Conservation (phyloP, 345 rosid species). For the Lepidium sativum region DNA sequence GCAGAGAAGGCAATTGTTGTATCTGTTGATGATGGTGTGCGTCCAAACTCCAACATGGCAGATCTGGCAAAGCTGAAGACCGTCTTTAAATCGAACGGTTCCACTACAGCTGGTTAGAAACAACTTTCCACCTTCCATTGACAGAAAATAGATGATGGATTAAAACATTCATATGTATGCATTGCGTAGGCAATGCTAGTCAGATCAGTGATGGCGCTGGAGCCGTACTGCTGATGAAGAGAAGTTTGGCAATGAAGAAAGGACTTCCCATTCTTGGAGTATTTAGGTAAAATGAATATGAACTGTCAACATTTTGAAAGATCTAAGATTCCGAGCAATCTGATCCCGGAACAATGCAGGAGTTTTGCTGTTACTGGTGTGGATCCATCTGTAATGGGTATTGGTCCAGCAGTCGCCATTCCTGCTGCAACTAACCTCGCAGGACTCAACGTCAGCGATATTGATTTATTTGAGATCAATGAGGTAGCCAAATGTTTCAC, state of each 20-base stretch:
- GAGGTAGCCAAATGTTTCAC: slow-evolving; percentile 46
- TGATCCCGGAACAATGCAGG: slow-evolving; percentile 37
- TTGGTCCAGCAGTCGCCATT: slow-evolving; percentile 90
- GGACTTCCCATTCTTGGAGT: slow-evolving; percentile 92
- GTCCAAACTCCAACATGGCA: slow-evolving; percentile 52
- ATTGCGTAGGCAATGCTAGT: slow-evolving; percentile 72
- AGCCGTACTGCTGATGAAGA: slow-evolving; percentile 91
- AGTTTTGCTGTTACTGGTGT: slow-evolving; percentile 94
- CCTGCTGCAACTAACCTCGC: slow-evolving; percentile 86
- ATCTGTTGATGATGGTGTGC: slow-evolving; percentile 77
- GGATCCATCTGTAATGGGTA: slow-evolving; percentile 91
- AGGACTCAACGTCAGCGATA: slow-evolving; percentile 57
- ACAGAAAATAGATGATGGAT: not conserved
- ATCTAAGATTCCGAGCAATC: not conserved
- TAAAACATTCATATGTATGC: not conserved
- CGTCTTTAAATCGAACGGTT: slow-evolving; percentile 69
- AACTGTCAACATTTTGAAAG: not conserved
- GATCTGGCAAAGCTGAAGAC: slow-evolving; percentile 78
- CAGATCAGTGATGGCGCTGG: slow-evolving; percentile 98
- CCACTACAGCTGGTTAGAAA: slow-evolving; percentile 84
- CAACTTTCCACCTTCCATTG: not conserved
- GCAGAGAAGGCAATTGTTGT: slow-evolving; percentile 56
- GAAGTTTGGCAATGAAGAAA: slow-evolving; percentile 69
- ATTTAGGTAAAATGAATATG: slow-evolving; percentile 48
- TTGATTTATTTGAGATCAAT: slow-evolving; percentile 81